Conservation (phyloP, 176 grass and related monocot species). For the Alopecurus myosuroides region DNA sequence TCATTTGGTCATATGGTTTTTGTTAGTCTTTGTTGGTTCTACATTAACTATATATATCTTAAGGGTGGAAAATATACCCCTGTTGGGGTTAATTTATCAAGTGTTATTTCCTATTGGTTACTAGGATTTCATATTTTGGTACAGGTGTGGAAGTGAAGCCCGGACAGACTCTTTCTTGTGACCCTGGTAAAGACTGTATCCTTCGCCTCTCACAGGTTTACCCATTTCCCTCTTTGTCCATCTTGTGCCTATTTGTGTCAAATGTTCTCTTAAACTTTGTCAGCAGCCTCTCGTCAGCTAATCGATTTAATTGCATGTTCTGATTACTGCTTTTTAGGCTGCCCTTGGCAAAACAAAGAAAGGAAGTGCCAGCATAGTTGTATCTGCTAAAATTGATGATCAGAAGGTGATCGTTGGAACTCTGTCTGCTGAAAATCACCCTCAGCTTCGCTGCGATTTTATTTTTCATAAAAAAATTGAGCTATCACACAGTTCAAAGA, state of each 20-base stretch:
- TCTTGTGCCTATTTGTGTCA: neutral
- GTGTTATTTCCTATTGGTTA: neutral
- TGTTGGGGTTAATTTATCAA: neutral
- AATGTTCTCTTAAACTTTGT: neutral
- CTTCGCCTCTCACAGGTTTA: constrained; percentile 84
- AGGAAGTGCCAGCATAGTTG: constrained; percentile 27
- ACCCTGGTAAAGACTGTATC: constrained; percentile 34
- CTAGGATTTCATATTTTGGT: neutral
- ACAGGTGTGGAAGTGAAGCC: constrained; percentile 83
- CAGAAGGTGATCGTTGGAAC: constrained; percentile 72
- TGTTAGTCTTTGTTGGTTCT: neutral
- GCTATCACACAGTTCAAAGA: constrained; percentile 77
- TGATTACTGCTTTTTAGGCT: constrained; percentile 25
- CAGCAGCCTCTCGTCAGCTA: neutral
- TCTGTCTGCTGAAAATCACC: constrained; percentile 48
- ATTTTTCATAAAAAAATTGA: constrained; percentile 67
- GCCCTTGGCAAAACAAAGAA: constrained; percentile 60
- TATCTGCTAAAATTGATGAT: constrained; percentile 52
- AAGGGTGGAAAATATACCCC: neutral
- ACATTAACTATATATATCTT: neutral
- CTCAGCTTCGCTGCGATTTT: constrained; percentile 62
- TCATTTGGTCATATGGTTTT: neutral
- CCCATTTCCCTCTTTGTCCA: neutral
- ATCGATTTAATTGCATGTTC: neutral
- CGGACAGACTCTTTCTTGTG: constrained; percentile 44